Evolutionary conservation across 495 filamentous ascomycete species (phyloP), one percentile per base, ranked within the genome.

Genomic region (Podospora pseudocomata): DNA sequence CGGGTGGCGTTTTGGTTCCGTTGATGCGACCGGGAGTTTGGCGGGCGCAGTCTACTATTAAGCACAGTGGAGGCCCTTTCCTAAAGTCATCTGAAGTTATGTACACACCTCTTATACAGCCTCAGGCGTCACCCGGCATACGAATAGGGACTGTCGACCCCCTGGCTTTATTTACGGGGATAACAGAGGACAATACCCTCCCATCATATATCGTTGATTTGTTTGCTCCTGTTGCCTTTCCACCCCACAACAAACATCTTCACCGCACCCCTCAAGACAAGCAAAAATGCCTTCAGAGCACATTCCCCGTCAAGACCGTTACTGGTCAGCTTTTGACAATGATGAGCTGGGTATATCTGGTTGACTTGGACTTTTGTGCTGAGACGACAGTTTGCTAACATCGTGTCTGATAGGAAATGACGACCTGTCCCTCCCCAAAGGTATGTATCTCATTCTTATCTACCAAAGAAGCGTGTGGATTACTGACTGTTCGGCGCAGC

Each of bases 371-470:
- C 23, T 65, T 65, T 39, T n/a, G 23, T 18, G 55, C 5, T 19
- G 55, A 19, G n/a, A 20, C 55, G 13, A 58, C 6, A 11, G n/a
- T 58, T 58, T 58, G 55, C n/a, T 20, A n/a, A 58, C 55, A 28
- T 39, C 19, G 3, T 28, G 19, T 2, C 62, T n/a, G 64, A 15
- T 72, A 94, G 92, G 86, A 71, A 93, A 87, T 78, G 95, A 98
- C 75, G 95, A 99, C 74, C 84, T 98, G 73, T 97, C 93, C 63
- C 86, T 99, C 58, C 95, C 95, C 19, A 99, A 99, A 85, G 91
- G 92, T 92, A 84, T 70, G 81, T 76, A 2, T 27, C 15, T 28
- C 26, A 55, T 58, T 27, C 23, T 39, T 20, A 20, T 44, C 55
- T 27, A 28, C 0, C 13, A 61, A 28, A 16, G 32, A 57, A 55